Evolutionary conservation across 768 basidiomycete genomes (phyloP), one percentile per base, ranked within the genome.

Genomic region (Suillus sp.): DNA sequence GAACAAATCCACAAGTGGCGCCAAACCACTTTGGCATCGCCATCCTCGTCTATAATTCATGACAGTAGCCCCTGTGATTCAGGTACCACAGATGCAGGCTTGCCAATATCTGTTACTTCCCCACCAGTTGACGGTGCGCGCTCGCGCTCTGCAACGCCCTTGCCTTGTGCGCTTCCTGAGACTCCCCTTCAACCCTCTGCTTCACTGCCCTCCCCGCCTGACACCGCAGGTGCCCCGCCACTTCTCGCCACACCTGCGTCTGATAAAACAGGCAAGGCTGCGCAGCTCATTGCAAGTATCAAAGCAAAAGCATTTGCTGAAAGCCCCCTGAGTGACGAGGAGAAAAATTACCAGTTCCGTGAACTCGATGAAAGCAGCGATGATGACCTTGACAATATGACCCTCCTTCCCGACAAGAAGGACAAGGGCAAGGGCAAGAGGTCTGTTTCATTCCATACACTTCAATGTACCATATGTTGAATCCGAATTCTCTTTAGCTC

Each of bases 251-350:
- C 75, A 0, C 78, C 78, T 1, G 66, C 75, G 3, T 65, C 79
- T 7, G 72, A 78, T 59, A 56, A 69, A 0, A 71, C 76, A 59
- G 56, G 70, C 42, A 90, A 86, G 71, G 79, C 89, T 2, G 82
- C 82, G 18, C 77, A 80, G 67, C 78, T 90, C 35, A 86, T 92
- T 53, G 86, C 83, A 8, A 78, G 84, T 40, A 89, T 91, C 65
- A 89, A 83, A 75, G 86, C 83, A n/a, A 80, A 78, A 65, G 88
- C 85, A 6, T 81, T 78, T 55, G 85, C 84, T n/a, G 78, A 75
- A 25, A 78, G 65, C 8, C 67, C 74, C 30, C 79, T 77, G n/a
- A 85, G 81, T 68, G 80, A 82, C 2, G 83, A 86, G 11, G 71
- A 70, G 40, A 70, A 64, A 4, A 72, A 70, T 6, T 72, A 76